Conservation (phyloP, 106 monocot genomes). For the Dactylorhiza incarnata region DNA sequence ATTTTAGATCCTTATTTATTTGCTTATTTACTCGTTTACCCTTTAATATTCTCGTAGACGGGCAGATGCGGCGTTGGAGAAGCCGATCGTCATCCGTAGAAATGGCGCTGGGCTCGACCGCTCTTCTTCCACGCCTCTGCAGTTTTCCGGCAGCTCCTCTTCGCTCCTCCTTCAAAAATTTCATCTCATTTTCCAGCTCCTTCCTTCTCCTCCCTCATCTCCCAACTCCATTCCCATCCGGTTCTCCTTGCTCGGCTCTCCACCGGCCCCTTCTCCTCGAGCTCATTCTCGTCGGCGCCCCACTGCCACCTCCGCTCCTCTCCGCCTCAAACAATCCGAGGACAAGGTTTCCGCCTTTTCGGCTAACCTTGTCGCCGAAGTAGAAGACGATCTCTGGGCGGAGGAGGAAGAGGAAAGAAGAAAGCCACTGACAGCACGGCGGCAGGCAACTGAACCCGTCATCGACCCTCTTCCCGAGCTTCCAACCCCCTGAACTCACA, state of each 20-base stretch:
- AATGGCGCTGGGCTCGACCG: slow-evolving; percentile 12
- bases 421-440: neutral
- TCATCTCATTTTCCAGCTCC: neutral
- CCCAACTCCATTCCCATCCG: neutral
- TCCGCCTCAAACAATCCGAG: too few relatives aligned
- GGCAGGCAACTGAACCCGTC: slow-evolving; percentile 1
- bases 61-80: too few relatives aligned
- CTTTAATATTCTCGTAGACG: too few relatives aligned
- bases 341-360: neutral
- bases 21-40: too few relatives aligned
- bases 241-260: neutral
- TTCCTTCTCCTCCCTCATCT: neutral
- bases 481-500: slow-evolving; percentile 43
- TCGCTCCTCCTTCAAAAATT: neutral
- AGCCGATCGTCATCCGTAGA: neutral
- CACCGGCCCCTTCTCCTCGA: neutral
- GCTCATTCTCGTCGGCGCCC: neutral
- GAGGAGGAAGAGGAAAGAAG: slow-evolving; percentile 3
- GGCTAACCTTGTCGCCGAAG: neutral
- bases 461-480: neutral
- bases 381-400: neutral
- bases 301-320: neutral
- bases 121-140: neutral
- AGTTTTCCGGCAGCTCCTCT: neutral
- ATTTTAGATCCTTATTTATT: too few relatives aligned